Evolutionary conservation across 768 basidiomycete species (phyloP), one percentile per base, ranked within the genome.

Genomic region (Termitomyces sp.): DNA sequence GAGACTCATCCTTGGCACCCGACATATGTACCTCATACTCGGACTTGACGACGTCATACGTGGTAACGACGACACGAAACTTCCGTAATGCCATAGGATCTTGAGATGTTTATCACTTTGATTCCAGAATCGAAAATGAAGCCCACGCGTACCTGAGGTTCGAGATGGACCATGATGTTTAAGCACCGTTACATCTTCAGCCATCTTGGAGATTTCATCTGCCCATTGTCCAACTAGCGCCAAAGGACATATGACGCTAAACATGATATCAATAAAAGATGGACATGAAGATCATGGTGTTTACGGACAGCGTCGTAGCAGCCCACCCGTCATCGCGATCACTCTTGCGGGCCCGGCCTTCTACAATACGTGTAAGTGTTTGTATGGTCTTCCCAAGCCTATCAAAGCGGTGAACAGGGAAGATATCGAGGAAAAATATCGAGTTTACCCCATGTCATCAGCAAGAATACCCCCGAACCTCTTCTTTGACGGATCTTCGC

Each of bases 371-470:
- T 0, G 88, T 81, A 13, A 98, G 74, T 0, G 91, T 90, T 66
- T 98, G 96, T 24, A 98, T 90, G 0, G 97, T 99, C 74, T 94
- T 93, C 1, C 90, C 90, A 1, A 92, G 77, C 58, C 88, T 90
- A 54, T 6, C 20, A 24, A 48, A 40, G 35, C 30, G 59, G 35
- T 60, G 28, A 61, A 44, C 22, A 55, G 16, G 40, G 56, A 20
- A 38, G n/a, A 26, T 47, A 5, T 10, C 20, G 16, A 22, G 16
- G 10, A 35, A 38, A 49, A 32, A 32, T 49, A 51, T n/a, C 14
- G 20, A 30, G 63, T 77, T 50, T 64, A 88, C 89, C 89, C 90
- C 88, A 92, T 92, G 65, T 91, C 91, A 68, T 98, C 94, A 5
- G 94, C 94, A 14, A 97, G 74, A 62, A 98, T 94, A 0, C 96